phyloP scores from a whole-genome alignment of 1,284 basidiomycete species.

The Pulveroboletus sp. region DNA sequence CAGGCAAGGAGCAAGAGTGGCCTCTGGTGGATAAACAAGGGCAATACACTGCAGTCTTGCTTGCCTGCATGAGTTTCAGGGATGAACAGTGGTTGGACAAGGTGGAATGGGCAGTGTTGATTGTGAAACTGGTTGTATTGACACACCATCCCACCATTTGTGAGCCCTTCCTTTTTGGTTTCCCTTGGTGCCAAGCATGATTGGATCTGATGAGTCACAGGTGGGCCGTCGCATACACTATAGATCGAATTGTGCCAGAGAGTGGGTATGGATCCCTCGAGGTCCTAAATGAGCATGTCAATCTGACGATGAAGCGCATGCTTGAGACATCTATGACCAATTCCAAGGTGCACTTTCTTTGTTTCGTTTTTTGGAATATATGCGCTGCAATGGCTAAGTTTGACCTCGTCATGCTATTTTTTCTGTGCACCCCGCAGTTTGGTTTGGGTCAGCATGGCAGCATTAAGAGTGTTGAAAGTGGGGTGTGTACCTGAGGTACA shows the following conservation, averaged over 20 bases:
- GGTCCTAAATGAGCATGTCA: constrained; percentile 49
- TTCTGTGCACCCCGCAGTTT: constrained; percentile 25
- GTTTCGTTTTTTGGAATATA: no score
- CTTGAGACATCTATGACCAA: constrained; percentile 43
- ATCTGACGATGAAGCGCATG: constrained; percentile 49
- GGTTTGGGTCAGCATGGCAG: constrained; percentile 79
- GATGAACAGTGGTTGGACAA: constrained; percentile 29
- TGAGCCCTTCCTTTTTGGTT: constrained; percentile 30
- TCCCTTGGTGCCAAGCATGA: neutral
- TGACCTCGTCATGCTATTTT: neutral
- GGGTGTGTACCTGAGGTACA: constrained; percentile 71
- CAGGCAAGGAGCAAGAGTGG: constrained; percentile 32
- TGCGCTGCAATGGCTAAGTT: neutral
- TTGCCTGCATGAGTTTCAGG: constrained; percentile 45
- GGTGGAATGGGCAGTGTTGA: constrained; percentile 38
- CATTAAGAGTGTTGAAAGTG: constrained; percentile 68
- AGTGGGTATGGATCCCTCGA: constrained; percentile 64
- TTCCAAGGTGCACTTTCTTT: constrained; percentile 39
- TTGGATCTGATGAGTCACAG: constrained; percentile 28
- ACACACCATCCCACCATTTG: constrained; percentile 74
- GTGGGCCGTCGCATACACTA: constrained; percentile 52
- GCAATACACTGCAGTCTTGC: constrained; percentile 47
- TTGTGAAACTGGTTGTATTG: constrained; percentile 61
- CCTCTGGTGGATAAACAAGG: constrained; percentile 42
- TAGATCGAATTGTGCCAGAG: constrained; percentile 86